Evolutionary conservation across 2,329 filamentous ascomycete genomes (phyloP).

Genomic region (Cytospora schulzeri): DNA sequence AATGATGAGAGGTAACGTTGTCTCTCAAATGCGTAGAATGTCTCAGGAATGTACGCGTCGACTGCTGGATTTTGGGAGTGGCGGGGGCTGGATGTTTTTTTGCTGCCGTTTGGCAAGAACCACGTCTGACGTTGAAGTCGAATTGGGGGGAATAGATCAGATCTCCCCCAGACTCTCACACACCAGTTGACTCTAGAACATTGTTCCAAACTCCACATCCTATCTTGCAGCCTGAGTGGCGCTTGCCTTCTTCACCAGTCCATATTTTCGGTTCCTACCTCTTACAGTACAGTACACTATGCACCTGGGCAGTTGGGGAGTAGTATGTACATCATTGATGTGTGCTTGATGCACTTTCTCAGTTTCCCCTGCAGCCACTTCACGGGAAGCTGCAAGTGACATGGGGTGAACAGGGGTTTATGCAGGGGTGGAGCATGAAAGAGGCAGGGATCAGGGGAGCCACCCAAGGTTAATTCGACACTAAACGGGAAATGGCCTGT

Average conservation of each 20-base stretch:
- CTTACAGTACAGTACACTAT: too few relatives aligned
- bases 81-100: not conserved
- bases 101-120: not conserved
- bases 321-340: not conserved
- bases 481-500: not conserved
- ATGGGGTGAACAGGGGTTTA: not conserved
- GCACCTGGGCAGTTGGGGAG: not conserved
- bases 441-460: constrained; percentile 8
- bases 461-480: not conserved
- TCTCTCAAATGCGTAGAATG: constrained; percentile 12
- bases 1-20: not conserved
- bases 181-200: not conserved
- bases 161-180: not conserved
- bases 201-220: not conserved
- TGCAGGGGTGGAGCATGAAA: constrained; percentile 1
- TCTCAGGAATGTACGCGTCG: constrained; percentile 7
- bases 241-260: too few relatives aligned
- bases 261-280: too few relatives aligned
- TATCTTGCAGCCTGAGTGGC: too few relatives aligned
- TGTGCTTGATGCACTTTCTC: not conserved
- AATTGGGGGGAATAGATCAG: too few relatives aligned
- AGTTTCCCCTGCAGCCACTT: constrained; percentile 15
- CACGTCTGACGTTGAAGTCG: too few relatives aligned
- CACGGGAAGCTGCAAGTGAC: constrained; percentile 13
- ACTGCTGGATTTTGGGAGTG: not conserved